phyloP scores from a whole-genome alignment of 202 grass and related monocot genomes.

The Saccharum hybrid region DNA sequence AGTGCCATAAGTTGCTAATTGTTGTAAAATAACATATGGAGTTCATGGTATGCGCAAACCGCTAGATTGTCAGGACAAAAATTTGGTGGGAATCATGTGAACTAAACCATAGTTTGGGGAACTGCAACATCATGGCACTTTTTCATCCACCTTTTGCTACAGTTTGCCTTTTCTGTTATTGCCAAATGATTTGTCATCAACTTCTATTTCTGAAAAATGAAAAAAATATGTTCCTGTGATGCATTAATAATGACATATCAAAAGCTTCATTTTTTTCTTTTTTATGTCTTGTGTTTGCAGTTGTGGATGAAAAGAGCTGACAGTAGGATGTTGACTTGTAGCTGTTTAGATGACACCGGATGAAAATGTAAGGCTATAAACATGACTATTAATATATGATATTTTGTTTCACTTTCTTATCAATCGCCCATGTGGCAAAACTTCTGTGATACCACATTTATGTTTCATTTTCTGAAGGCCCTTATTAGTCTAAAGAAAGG shows the following conservation, averaged over 20 bases:
- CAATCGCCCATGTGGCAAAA: not conserved
- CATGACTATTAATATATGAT: not conserved
- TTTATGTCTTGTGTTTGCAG: constrained; percentile 14
- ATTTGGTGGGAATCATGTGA: not conserved
- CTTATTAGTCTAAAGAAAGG: constrained; percentile 94
- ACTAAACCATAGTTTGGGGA: not conserved
- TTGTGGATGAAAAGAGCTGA: constrained; percentile 33
- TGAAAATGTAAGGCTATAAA: constrained; percentile 44
- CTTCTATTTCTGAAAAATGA: not conserved
- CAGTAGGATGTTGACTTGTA: constrained; percentile 49
- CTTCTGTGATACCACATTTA: constrained; percentile 3
- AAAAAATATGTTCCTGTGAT: not conserved
- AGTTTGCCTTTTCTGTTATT: not conserved
- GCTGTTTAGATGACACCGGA: constrained; percentile 55
- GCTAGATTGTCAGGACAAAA: not conserved
- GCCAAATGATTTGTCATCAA: not conserved
- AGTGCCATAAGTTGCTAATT: not conserved
- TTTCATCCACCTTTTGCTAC: not conserved
- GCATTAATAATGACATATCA: not conserved
- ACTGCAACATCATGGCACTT: not conserved
- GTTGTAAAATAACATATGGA: not conserved
- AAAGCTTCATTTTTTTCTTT: not conserved
- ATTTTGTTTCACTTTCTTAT: not conserved
- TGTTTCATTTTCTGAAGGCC: constrained; percentile 67
- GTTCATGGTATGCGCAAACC: not conserved